Evolutionary conservation across 2,329 filamentous ascomycete species (phyloP).

Genomic region (Volutella citrinella): DNA sequence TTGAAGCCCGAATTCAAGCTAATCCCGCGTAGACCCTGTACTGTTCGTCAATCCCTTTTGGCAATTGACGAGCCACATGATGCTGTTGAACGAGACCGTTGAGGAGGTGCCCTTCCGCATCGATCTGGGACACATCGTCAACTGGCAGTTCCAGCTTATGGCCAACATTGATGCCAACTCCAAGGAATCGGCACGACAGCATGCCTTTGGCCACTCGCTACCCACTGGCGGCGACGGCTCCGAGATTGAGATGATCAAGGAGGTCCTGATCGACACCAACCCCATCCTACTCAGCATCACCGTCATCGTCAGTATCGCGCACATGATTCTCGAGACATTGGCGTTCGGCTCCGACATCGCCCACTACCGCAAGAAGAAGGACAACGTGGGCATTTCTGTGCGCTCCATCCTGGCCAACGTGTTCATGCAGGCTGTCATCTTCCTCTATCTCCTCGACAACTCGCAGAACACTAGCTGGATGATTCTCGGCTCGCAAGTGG

Average conservation of each 20-base stretch:
- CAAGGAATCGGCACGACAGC: constrained; percentile 76
- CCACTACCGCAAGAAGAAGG: constrained; percentile 99
- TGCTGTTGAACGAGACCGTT: constrained; percentile 84
- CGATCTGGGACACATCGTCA: constrained; percentile 73
- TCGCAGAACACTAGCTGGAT: constrained; percentile 98
- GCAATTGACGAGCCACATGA: constrained; percentile 93
- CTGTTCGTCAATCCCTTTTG: constrained; percentile 95
- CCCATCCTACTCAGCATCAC: constrained; percentile 86
- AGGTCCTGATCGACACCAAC: constrained; percentile 91
- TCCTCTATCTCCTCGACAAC: constrained; percentile 96
- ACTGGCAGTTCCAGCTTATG: constrained; percentile 89
- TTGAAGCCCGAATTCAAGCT: too few species aligned
- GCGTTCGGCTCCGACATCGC: constrained; percentile 97
- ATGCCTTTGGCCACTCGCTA: constrained; percentile 68
- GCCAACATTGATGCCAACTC: constrained; percentile 83
- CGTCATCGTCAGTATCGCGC: constrained; percentile 77
- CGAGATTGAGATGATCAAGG: constrained; percentile 97
- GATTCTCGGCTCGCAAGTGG: constrained; percentile 90
- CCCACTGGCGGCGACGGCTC: constrained; percentile 82
- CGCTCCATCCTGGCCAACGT: constrained; percentile 96
- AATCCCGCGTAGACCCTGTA: constrained; percentile 59
- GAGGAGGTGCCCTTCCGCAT: constrained; percentile 78
- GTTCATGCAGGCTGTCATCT: constrained; percentile 94
- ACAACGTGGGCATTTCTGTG: constrained; percentile 94
- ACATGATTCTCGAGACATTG: constrained; percentile 92